phyloP scores from a whole-genome alignment of 2,329 filamentous ascomycete species.

The Scopulariopsis brevicaulis region DNA sequence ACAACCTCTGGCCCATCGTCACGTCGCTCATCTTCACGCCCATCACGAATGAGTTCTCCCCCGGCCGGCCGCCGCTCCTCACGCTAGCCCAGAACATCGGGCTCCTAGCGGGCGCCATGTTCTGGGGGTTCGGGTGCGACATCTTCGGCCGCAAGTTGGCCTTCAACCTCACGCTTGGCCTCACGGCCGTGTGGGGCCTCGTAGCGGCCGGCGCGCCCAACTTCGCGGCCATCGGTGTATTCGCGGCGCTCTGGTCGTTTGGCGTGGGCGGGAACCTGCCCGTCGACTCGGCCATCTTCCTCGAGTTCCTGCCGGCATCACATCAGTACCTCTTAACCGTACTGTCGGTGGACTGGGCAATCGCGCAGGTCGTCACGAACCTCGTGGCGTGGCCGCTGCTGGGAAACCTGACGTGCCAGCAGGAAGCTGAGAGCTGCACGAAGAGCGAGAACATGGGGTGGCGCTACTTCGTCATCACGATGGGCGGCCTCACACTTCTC shows the following conservation, averaged over 20 bases:
- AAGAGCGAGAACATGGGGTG: constrained; percentile 35
- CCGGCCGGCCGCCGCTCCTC: constrained; percentile 21
- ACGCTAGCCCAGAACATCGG: constrained; percentile 51
- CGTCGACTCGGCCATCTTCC: constrained; percentile 38
- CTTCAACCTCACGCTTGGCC: constrained; percentile 43
- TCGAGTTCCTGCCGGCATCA: constrained; percentile 35
- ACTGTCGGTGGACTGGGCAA: constrained; percentile 36
- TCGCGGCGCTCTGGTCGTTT: constrained; percentile 41
- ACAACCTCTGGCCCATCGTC: constrained; percentile 56
- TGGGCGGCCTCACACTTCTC: constrained; percentile 29
- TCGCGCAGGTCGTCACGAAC: constrained; percentile 35
- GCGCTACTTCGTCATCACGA: constrained; percentile 31
- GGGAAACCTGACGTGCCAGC: constrained; percentile 25
- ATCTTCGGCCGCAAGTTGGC: constrained; percentile 57
- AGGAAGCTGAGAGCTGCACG: constrained; percentile 22
- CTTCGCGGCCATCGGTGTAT: constrained; percentile 53
- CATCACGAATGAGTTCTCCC: constrained; percentile 42
- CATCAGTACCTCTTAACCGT: constrained; percentile 35
- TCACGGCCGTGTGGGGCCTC: constrained; percentile 45
- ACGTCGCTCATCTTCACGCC: constrained; percentile 51
- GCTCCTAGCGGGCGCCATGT: constrained; percentile 44
- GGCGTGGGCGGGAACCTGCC: constrained; percentile 37
- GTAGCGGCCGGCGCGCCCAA: constrained; percentile 56
- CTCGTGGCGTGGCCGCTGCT: constrained; percentile 32
- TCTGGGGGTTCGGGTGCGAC: constrained; percentile 59